A percentile compares a stretch with the other conserved stretches of the same genome.
Evolutionary conservation across 345 rosid genomes (phyloP).

Genomic region (Reutealis trisperma): DNA sequence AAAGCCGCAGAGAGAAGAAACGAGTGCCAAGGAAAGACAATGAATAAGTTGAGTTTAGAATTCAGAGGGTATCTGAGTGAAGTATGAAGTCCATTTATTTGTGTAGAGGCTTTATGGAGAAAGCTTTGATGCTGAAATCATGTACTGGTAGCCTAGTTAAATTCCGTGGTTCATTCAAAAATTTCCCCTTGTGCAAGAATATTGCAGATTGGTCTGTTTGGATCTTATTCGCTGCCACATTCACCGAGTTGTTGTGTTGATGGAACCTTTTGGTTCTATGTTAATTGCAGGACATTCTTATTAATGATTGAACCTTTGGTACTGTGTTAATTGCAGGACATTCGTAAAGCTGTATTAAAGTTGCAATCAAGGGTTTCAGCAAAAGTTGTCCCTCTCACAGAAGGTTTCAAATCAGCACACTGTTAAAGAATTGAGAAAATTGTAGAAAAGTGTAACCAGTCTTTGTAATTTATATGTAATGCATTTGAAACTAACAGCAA

Average conservation of each 20-base stretch:
- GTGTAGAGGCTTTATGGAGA: not conserved
- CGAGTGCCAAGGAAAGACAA: no score
- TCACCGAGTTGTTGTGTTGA: not conserved
- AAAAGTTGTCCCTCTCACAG: constrained; percentile 84
- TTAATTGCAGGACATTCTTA: constrained; percentile 60
- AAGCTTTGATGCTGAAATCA: not conserved
- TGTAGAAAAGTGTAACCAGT: not conserved
- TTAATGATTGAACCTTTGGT: not conserved
- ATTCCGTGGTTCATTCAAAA: not conserved
- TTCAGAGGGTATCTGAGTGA: not conserved
- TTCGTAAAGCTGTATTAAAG: constrained; percentile 66
- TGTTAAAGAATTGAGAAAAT: constrained; percentile 23
- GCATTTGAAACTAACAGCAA: not conserved
- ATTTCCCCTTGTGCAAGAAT: not conserved
- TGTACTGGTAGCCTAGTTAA: not conserved
- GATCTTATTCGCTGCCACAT: no score
- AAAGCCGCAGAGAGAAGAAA: not conserved
- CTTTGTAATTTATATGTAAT: constrained; percentile 8
- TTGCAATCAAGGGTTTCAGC: constrained; percentile 81
- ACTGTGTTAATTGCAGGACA: constrained; percentile 57
- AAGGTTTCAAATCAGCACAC: constrained; percentile 83
- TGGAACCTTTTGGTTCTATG: constrained; percentile 11
- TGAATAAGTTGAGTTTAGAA: not conserved
- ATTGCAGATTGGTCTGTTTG: not conserved
- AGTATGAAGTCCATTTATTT: not conserved